phyloP scores from a whole-genome alignment of 2,329 filamentous ascomycete genomes.

The Colletotrichum noveboracense region DNA sequence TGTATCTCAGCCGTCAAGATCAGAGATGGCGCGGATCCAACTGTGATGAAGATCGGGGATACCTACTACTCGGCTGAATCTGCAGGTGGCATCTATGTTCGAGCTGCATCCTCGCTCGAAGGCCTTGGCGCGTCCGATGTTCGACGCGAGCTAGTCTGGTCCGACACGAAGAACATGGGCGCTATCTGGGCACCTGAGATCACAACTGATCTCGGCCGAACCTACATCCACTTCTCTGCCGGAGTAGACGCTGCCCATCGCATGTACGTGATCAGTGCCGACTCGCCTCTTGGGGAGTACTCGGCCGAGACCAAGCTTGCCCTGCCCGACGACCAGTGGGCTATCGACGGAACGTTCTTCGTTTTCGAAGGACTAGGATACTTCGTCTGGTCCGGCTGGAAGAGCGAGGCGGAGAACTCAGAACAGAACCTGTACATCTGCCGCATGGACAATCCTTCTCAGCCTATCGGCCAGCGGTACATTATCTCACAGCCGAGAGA shows the following conservation, averaged over 20 bases:
- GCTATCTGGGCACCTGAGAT: conserved; percentile 27
- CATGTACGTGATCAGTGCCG: conserved; percentile 28
- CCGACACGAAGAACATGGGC: conserved; percentile 11
- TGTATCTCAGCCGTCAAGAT: conserved; percentile 9
- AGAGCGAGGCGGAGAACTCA: not conserved
- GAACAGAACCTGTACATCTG: conserved; percentile 29
- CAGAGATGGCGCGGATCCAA: conserved; percentile 24
- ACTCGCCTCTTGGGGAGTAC: conserved; percentile 22
- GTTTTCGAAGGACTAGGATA: conserved; percentile 23
- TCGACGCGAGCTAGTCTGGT: conserved; percentile 23
- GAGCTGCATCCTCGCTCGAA: conserved; percentile 21
- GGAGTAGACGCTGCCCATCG: conserved; percentile 22
- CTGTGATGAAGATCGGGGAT: conserved; percentile 22
- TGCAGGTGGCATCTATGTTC: conserved; percentile 24
- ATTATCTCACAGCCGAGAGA: conserved; percentile 30
- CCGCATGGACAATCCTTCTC: conserved; percentile 24
- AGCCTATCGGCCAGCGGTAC: conserved; percentile 22
- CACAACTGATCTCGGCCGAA: conserved; percentile 16
- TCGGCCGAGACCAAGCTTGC: conserved; percentile 21
- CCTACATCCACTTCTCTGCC: conserved; percentile 27
- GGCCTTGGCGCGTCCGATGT: conserved; percentile 16
- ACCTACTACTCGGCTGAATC: conserved; percentile 29
- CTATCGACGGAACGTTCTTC: conserved; percentile 28
- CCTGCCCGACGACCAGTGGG: conserved; percentile 28
- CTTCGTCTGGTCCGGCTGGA: conserved; percentile 32